phyloP scores from a whole-genome alignment of 1,139 yeast genomes.

The Martiniozyma asiatica region DNA sequence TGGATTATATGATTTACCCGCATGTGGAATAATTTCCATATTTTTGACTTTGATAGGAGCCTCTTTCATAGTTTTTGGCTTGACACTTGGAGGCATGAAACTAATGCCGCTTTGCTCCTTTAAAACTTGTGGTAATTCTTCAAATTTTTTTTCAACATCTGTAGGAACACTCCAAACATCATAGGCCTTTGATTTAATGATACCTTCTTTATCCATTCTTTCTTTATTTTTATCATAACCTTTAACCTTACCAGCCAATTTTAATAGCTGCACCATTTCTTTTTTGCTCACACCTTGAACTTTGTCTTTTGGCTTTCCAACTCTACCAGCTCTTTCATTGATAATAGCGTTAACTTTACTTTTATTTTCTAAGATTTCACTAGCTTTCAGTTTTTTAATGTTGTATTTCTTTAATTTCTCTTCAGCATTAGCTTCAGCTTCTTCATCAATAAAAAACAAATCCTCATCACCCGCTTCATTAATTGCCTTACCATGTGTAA shows the following conservation, averaged over 20 bases:
- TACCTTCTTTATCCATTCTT: slow-evolving; percentile 50
- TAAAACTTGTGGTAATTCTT: slow-evolving; percentile 29
- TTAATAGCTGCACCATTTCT: slow-evolving; percentile 59
- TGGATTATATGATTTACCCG: slow-evolving; percentile 92
- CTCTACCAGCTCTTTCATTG: slow-evolving; percentile 20
- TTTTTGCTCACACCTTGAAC: slow-evolving; percentile 57
- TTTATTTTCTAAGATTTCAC: slow-evolving; percentile 63
- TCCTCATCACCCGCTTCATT: slow-evolving; percentile 29
- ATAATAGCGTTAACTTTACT: slow-evolving; percentile 66
- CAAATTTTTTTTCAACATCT: slow-evolving; percentile 17
- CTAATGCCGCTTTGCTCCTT: slow-evolving; percentile 32
- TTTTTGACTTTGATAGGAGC: slow-evolving; percentile 41
- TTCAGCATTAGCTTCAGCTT: slow-evolving; percentile 39
- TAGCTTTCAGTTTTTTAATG: slow-evolving; percentile 46
- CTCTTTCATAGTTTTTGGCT: slow-evolving; percentile 45
- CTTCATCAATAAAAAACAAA: slow-evolving; percentile 63
- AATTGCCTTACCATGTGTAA: slow-evolving; percentile 46
- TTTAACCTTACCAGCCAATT: slow-evolving; percentile 63
- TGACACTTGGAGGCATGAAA: slow-evolving; percentile 40
- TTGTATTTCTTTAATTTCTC: slow-evolving; percentile 29
- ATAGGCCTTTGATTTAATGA: slow-evolving; percentile 32
- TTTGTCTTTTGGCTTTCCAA: slow-evolving; percentile 28
- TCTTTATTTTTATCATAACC: slow-evolving; percentile 43
- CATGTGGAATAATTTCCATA: slow-evolving; percentile 49
- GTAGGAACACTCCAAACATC: slow-evolving; percentile 57